Evolutionary conservation across 2,329 filamentous ascomycete genomes (phyloP), one percentile per base, ranked within the genome.

Genomic region (Curvularia lunata): DNA sequence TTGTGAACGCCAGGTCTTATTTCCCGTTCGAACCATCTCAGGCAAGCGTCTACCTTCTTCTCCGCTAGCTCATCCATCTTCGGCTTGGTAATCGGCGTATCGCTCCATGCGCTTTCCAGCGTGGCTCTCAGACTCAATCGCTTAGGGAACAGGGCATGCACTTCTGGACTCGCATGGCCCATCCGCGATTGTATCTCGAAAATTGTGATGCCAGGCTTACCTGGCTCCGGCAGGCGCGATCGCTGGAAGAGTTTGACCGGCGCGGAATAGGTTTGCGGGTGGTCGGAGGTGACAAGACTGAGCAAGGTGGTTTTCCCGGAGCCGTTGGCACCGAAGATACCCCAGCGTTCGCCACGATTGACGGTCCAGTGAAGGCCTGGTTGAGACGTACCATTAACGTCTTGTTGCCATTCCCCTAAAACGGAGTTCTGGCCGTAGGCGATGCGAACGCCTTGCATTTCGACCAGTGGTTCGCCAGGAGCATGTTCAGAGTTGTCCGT

Each of bases 261-360:
- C 23, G 93, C 85, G 0, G 91, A 91, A 75, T 98, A 99, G 0
- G 93, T 88, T 76, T 98, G 94, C 0, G 95, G 95, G 69, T 99
- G 95, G 71, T 99, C 95, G 1, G 94, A 98, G 58, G 91, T 96
- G 58, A 99, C 90, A 5, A 99, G 83, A 5, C 92, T 95, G 27
- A 98, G 85, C 38, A 99, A 84, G 0, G 95, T 99, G 0, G 95
- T 99, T 80, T 99, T 99, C 18, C 95, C 95, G 0, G 92, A 97
- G 12, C 90, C 95, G 68, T 99, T 98, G 30, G 93, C 90, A 0
- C 95, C 95, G 71, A 99, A 95, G 18, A 98, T 85, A 3, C 91
- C 94, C 90, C 92, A 97, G 61, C 93, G 87, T 73, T 97, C 88
- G 23, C 94, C 93, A 50, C 89, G 86, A 38, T 87, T 86, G 23